These are phyloP conservation scores for Chaetomium fimeti DNA, from an alignment of 495 filamentous ascomycete species.

Conservation along the genomic window DNA sequence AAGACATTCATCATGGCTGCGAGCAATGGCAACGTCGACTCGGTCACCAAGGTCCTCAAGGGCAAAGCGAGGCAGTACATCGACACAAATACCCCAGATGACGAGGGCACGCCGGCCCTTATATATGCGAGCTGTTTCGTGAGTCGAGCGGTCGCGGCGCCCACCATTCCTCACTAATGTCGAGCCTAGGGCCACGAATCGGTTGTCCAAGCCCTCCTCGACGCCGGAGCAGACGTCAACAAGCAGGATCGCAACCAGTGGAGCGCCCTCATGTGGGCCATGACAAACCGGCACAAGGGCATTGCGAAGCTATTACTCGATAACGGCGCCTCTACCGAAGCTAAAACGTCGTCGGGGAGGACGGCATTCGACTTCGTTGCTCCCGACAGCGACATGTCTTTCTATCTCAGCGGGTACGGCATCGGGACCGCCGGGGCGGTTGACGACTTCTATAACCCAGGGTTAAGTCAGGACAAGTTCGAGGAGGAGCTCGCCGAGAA, in stretches of 20 bases:
- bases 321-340: conserved; percentile 90
- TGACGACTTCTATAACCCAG: conserved; percentile 93
- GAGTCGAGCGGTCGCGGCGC: conserved; percentile 37
- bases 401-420: conserved; percentile 88
- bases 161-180: conserved; percentile 23
- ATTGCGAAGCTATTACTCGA: conserved; percentile 91
- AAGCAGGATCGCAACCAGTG: conserved; percentile 93
- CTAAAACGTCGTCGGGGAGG: conserved; percentile 87
- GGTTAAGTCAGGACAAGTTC: conserved; percentile 88
- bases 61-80: conserved; percentile 74
- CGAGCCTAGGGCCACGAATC: conserved; percentile 76
- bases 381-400: conserved; percentile 92
- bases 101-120: conserved; percentile 90
- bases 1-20: conserved; percentile 91
- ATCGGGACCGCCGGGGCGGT: conserved; percentile 83
- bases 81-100: conserved; percentile 86
- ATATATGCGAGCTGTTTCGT: conserved; percentile 99
- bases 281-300: conserved; percentile 95
- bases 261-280: conserved; percentile 99
- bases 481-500: conserved; percentile 98
- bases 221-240: conserved; percentile 87
- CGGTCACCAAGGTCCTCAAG: conserved; percentile 70
- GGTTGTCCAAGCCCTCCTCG: conserved; percentile 78
- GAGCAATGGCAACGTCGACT: conserved; percentile 89
- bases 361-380: conserved; percentile 97